Evolutionary conservation across 2,329 filamentous ascomycete species (phyloP).

Genomic region (Colletotrichum sp.): DNA sequence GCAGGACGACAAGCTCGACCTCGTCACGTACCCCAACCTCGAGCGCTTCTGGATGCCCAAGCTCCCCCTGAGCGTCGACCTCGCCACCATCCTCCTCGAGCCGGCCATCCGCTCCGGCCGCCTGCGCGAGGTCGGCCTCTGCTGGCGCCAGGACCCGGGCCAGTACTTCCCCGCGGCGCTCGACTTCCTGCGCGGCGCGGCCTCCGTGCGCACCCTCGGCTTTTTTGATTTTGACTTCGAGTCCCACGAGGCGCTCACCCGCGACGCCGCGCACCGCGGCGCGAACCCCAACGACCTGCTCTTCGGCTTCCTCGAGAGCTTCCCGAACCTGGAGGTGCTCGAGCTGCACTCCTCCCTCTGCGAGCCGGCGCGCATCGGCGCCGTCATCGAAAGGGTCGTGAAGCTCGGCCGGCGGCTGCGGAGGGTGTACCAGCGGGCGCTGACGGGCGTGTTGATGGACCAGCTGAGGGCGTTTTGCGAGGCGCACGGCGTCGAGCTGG

Average conservation of each 20-base stretch:
- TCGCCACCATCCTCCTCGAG: slow-evolving; percentile 23
- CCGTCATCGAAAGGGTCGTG: not conserved
- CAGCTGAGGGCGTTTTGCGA: slow-evolving; percentile 6
- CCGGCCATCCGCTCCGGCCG: slow-evolving; percentile 29
- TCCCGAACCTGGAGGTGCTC: slow-evolving; percentile 22
- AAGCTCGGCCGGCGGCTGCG: not conserved
- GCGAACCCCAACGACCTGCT: slow-evolving; percentile 7
- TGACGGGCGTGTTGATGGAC: slow-evolving; percentile 17
- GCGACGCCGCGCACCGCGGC: slow-evolving; percentile 7
- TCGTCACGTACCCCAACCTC: slow-evolving; percentile 17
- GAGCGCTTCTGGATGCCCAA: slow-evolving; percentile 21
- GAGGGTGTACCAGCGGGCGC: slow-evolving; percentile 8
- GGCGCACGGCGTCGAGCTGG: slow-evolving; percentile 9
- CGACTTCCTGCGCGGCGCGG: slow-evolving; percentile 38
- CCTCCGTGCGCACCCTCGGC: slow-evolving; percentile 36
- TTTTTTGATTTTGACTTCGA: slow-evolving; percentile 39
- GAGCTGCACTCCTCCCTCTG: slow-evolving; percentile 13
- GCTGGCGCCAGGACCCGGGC: slow-evolving; percentile 21
- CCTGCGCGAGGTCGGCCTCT: slow-evolving; percentile 34
- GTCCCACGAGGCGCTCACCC: slow-evolving; percentile 15
- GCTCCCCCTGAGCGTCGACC: slow-evolving; percentile 14
- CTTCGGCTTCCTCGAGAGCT: slow-evolving; percentile 20
- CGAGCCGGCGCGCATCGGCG: not conserved
- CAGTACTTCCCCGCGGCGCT: slow-evolving; percentile 33
- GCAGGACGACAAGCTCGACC: not conserved